phyloP scores from a whole-genome alignment of 768 basidiomycete genomes.

The Boletus sp. region DNA sequence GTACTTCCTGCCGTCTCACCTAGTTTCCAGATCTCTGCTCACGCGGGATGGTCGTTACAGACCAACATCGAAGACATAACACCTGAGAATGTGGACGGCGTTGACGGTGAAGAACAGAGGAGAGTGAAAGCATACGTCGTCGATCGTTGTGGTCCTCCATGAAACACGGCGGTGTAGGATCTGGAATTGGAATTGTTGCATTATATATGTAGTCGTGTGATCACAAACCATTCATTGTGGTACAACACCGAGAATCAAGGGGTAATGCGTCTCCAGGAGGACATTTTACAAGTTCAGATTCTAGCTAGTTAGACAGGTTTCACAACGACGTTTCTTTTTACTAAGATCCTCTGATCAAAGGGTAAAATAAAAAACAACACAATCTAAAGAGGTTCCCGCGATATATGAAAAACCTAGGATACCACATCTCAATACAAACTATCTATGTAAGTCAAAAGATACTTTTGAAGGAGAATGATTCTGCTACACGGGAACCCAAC shows the following conservation, averaged over 20 bases:
- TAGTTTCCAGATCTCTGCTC: neutral
- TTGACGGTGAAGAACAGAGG: constrained; percentile 85
- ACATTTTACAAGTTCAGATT: neutral
- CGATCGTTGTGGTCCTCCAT: constrained; percentile 57
- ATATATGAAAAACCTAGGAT: constrained; percentile 1
- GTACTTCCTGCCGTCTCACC: constrained; percentile 28
- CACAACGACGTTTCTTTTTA: neutral
- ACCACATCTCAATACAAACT: constrained; percentile 6
- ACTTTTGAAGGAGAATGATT: neutral
- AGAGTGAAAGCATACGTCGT: constrained; percentile 74
- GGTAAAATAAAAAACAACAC: constrained; percentile 13
- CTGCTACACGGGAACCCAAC: neutral
- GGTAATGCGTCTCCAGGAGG: neutral
- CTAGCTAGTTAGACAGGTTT: constrained; percentile 1
- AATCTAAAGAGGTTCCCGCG: neutral
- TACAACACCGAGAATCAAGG: neutral
- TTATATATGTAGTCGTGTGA: neutral
- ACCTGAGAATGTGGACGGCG: constrained; percentile 88
- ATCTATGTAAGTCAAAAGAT: constrained; percentile 7
- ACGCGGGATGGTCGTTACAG: constrained; percentile 37
- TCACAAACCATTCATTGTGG: neutral
- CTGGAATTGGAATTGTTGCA: neutral
- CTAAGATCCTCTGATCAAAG: constrained; percentile 5
- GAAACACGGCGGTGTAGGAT: neutral
- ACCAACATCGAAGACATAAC: constrained; percentile 79